Evolutionary conservation across 2,329 filamentous ascomycete species (phyloP), one percentile per base, ranked within the genome.

Genomic region (Niveomyces coronatus): DNA sequence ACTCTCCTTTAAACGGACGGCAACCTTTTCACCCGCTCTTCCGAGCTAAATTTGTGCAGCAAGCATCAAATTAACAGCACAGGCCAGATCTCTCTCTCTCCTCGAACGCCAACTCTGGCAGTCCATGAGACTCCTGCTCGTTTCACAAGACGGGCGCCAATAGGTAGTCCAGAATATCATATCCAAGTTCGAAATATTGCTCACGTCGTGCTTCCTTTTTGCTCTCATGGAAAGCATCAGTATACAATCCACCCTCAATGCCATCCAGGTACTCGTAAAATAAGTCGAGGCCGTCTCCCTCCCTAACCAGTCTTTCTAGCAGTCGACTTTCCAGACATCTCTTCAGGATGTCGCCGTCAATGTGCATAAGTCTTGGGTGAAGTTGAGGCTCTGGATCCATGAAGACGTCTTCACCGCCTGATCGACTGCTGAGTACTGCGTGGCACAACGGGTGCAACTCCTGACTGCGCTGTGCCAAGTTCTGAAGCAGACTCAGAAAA

Each of bases 401-500:
- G n/a, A n/a, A n/a, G n/a, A n/a, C 28, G 9, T 40, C 51, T 11
- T 56, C 47, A 8, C 45, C 37, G 9, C 44, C 46, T 9, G 44
- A 40, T 9, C 52, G 15, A 16, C 18, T n/a, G 13, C 17, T 19
- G 42, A 38, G 44, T 47, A 44, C 41, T 48, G 32, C 32, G 17
- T 35, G 31, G 14, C 3, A 56, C 43, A 72, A 74, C 3, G 73
- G 69, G 41, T 67, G 76, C 10, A 77, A 56, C 4, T 52, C 46
- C 6, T 55, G 50, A 18, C 67, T 70, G 18, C 58, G 55, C 32
- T 68, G 55, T 19, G 74, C 76, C 33, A 93, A 54, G 42, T 82
- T 80, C 51, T 93, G 80, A 2, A 95, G 53, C 45, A 89, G 76
- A 41, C 71, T 70, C 5, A 96, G 65, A 4, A 94, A 64, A 6